Evolutionary conservation across 192 early-diverging fungal genomes (phyloP).

Genomic region (Physocladia obscura): DNA sequence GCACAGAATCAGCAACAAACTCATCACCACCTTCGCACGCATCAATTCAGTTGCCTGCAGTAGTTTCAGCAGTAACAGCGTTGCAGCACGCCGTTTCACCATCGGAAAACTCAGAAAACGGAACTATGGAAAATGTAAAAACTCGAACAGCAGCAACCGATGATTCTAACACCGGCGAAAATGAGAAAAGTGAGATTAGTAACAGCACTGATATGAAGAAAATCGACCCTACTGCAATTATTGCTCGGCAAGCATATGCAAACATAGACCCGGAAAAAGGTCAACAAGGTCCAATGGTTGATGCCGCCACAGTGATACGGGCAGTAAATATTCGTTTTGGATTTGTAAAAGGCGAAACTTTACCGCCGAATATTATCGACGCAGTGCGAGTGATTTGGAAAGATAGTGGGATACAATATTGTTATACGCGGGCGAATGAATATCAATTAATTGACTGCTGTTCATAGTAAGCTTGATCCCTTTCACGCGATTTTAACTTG

Average conservation of each 20-base stretch:
- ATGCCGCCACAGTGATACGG: conserved; percentile 32
- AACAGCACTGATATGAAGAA: too few species aligned
- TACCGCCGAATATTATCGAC: conserved; percentile 23
- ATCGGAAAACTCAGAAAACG: conserved; percentile 27
- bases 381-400: conserved; percentile 40
- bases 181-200: conserved; percentile 60
- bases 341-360: conserved; percentile 45
- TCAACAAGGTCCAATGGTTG: conserved; percentile 9
- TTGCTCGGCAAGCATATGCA: conserved; percentile 15
- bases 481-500: too few species aligned
- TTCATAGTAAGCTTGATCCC: conserved; percentile 35
- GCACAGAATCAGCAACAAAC: conserved; percentile 53
- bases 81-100: conserved; percentile 27
- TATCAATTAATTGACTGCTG: conserved; percentile 49
- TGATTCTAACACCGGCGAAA: not conserved
- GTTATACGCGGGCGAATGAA: conserved; percentile 39
- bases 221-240: conserved; percentile 49
- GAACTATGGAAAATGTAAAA: not conserved
- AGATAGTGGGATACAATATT: conserved; percentile 41
- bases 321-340: conserved; percentile 40
- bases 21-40: too few species aligned
- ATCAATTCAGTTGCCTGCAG: not conserved
- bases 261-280: not conserved
- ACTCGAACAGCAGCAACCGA: not conserved
- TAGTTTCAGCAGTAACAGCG: not conserved